A percentile compares a stretch with the other conserved stretches of the same genome.
phyloP scores from a whole-genome alignment of 352 stramenopile species.

The Elongisporangium senticosum region DNA sequence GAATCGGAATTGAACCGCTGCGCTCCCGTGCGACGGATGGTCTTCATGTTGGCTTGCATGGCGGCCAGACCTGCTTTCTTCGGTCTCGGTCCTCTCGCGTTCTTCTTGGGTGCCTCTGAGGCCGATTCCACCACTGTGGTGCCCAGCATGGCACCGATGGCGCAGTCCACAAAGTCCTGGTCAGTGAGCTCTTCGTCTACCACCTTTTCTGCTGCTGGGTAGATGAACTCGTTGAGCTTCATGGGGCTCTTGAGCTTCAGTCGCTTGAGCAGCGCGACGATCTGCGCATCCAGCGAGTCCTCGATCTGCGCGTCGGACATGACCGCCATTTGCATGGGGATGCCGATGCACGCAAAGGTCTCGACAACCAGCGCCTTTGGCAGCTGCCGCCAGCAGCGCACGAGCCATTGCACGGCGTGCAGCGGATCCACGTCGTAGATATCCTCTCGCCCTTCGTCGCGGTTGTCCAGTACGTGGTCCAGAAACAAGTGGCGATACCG shows the following conservation, averaged over 20 bases:
- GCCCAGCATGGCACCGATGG: conserved; percentile 36
- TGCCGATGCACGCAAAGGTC: conserved; percentile 34
- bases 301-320: conserved; percentile 16
- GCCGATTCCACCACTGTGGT: conserved; percentile 24
- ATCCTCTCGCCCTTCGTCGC: conserved; percentile 24
- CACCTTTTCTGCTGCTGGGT: conserved; percentile 32
- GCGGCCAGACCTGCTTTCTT: conserved; percentile 9
- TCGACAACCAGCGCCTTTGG: conserved; percentile 41
- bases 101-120: conserved; percentile 19
- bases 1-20: neutral
- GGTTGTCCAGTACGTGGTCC: conserved; percentile 33
- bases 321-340: conserved; percentile 8
- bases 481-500: conserved; percentile 52
- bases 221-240: conserved; percentile 49
- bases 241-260: conserved; percentile 42
- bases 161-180: conserved; percentile 65
- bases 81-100: conserved; percentile 13
- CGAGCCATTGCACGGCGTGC: conserved; percentile 57
- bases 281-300: conserved; percentile 49
- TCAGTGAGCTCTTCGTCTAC: conserved; percentile 52
- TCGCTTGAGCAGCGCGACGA: conserved; percentile 40
- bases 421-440: conserved; percentile 40
- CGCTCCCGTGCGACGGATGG: conserved; percentile 9
- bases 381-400: conserved; percentile 47
- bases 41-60: conserved; percentile 15